phyloP scores from a whole-genome alignment of 305 asterid genomes.

The Solanum chacoense region DNA sequence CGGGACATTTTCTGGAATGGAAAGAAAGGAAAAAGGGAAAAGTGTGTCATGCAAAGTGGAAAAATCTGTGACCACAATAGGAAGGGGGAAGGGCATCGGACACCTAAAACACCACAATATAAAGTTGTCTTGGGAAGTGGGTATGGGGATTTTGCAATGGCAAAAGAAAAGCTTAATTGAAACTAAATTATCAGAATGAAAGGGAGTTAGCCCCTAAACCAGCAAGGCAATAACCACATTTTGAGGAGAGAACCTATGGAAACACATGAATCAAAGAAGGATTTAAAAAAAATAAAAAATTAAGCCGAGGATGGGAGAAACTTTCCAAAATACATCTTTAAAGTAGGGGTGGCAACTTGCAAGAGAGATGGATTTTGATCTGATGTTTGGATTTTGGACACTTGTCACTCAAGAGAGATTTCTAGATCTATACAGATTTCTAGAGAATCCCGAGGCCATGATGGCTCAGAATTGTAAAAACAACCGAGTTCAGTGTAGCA shows the following conservation, averaged over 20 bases:
- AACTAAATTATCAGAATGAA: not conserved
- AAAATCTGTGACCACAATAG: not conserved
- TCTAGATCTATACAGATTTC: not conserved
- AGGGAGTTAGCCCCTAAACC: not conserved
- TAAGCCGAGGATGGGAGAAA: not conserved
- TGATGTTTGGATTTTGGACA: not conserved
- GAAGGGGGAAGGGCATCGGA: not conserved
- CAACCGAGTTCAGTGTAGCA: not conserved
- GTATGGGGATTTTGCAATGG: not conserved
- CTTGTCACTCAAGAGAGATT: not conserved
- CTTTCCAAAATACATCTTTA: not conserved
- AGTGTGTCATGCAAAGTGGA: not conserved
- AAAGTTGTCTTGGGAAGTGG: not conserved
- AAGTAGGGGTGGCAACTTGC: not conserved
- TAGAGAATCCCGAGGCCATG: not conserved
- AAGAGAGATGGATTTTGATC: not conserved
- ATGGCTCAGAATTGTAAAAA: not conserved
- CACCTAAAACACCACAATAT: not conserved
- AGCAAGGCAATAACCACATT: not conserved
- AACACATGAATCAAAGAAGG: not conserved
- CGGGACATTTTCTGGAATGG: not conserved
- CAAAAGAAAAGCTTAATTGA: not conserved
- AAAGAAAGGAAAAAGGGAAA: not conserved
- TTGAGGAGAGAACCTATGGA: not conserved
- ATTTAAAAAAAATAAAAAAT: not conserved